Percentiles rank a stretch among this genome's conserved stretches.
Evolutionary conservation across 768 basidiomycete genomes (phyloP).

Genomic region (Hydnum rufescens): DNA sequence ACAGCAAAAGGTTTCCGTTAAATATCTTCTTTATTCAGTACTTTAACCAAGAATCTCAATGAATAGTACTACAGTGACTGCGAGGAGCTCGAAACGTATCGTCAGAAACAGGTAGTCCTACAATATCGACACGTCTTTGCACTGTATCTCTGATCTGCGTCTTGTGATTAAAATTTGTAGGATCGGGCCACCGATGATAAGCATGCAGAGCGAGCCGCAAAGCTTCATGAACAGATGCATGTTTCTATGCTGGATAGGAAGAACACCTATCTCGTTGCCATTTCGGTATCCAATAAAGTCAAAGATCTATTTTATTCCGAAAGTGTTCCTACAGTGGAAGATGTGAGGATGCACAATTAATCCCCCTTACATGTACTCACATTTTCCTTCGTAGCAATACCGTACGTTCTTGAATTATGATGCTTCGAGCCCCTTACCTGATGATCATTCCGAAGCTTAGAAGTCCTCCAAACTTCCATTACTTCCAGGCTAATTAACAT

Average conservation of each 20-base stretch:
- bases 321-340: conserved; percentile 47
- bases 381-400: conserved; percentile 8
- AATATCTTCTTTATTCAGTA: neutral
- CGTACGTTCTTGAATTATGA: neutral
- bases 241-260: conserved; percentile 64
- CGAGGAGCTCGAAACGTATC: conserved; percentile 43
- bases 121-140: too few species aligned
- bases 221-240: conserved; percentile 56
- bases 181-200: conserved; percentile 49
- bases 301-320: conserved; percentile 54
- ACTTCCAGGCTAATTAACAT: conserved; percentile 34
- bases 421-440: neutral
- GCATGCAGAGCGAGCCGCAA: conserved; percentile 52
- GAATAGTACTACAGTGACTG: conserved; percentile 65
- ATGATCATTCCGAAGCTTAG: conserved; percentile 20
- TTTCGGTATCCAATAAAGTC: conserved; percentile 41
- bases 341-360: conserved; percentile 31
- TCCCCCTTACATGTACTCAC: conserved; percentile 5
- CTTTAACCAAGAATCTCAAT: neutral
- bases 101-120: conserved; percentile 66
- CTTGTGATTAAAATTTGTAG: conserved; percentile 19
- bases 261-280: conserved; percentile 58
- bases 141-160: neutral
- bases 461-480: conserved; percentile 48
- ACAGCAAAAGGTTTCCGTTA: conserved; percentile 36